These are phyloP conservation scores for Tolypocladium endophyticum DNA, from an alignment of 2,329 filamentous ascomycete genomes.

Conservation along the genomic window DNA sequence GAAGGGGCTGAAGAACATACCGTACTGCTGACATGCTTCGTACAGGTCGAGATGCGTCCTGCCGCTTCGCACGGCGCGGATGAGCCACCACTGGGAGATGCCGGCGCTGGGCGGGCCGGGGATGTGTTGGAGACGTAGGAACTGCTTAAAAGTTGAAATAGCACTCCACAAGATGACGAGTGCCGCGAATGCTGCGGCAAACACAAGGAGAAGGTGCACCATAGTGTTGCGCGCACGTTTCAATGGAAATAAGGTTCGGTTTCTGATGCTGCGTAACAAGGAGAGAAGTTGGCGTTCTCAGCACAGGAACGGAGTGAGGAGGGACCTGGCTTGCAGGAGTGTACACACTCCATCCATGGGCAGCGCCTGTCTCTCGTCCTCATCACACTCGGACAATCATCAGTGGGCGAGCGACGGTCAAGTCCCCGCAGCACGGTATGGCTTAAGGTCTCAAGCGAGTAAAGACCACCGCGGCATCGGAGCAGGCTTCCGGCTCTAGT, in stretches of 20 bases:
- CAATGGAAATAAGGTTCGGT: too few species aligned
- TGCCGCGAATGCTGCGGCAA: not conserved
- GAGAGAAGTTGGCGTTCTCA: not conserved
- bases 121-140: slow-evolving; percentile 27
- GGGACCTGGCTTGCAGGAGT: too few species aligned
- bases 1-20: slow-evolving; percentile 10
- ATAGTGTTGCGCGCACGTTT: not conserved
- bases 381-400: too few species aligned
- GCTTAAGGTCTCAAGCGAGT: not conserved
- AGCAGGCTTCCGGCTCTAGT: not conserved
- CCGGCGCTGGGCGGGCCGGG: slow-evolving; percentile 25
- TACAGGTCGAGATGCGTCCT: slow-evolving; percentile 23
- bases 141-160: slow-evolving; percentile 10
- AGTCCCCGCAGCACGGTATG: too few species aligned
- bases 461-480: not conserved
- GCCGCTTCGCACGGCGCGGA: slow-evolving; percentile 18
- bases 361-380: too few species aligned
- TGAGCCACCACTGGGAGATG: slow-evolving; percentile 29
- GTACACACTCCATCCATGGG: too few species aligned
- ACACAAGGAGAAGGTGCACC: not conserved
- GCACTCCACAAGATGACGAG: not conserved
- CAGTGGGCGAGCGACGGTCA: too few species aligned
- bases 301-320: not conserved
- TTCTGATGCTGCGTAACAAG: not conserved
- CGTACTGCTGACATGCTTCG: slow-evolving; percentile 23